Evolutionary conservation across 2,329 filamentous ascomycete species (phyloP), one percentile per base, ranked within the genome.

Genomic region (Metarhizium sp.): DNA sequence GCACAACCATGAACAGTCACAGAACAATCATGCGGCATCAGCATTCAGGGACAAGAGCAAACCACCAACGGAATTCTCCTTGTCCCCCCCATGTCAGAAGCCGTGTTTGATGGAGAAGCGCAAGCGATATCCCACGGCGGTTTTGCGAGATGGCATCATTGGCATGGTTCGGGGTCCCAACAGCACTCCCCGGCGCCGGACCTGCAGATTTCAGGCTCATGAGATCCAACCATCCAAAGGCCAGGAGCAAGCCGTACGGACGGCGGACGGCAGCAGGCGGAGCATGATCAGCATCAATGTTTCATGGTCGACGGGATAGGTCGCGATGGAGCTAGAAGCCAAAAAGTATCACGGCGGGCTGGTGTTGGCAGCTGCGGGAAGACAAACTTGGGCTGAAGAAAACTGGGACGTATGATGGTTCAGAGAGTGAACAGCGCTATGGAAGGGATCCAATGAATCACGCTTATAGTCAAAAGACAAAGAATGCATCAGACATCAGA

Each of bases 301-400:
- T 56, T 56, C 55, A 54, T 54, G 55, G 47, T 42, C 51, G 47
- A 30, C 46, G 16, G 30, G 18, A 50, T 29, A 47, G 51, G 40
- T 14, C 46, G 29, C 30, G 13, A 56, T 49, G 25, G 14, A 46
- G 20, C 43, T 2, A 8, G 6, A 46, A 25, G 20, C 43, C n/a
- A 25, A 4, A 25, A 25, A 25, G 25, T 25, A 4, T 25, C 25
- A 25, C 3, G 3, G 25, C 25, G 25, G 25, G 25, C 25, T 16
- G 11, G 40, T n/a, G n/a, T 18, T 14, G 13, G 34, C 7, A 36
- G 5, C 8, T 36, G 34, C 34, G 34, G 34, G 13, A 36, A 43
- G 40, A 16, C 40, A 43, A 25, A 25, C 25, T 25, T 25, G 25
- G 25, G 25, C 25, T 25, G 25, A 25, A 25, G 25, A 25, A 25